Evolutionary conservation across 139 green algal species (phyloP), one percentile per base, ranked within the genome.

Genomic region (Mesostigma viride): DNA sequence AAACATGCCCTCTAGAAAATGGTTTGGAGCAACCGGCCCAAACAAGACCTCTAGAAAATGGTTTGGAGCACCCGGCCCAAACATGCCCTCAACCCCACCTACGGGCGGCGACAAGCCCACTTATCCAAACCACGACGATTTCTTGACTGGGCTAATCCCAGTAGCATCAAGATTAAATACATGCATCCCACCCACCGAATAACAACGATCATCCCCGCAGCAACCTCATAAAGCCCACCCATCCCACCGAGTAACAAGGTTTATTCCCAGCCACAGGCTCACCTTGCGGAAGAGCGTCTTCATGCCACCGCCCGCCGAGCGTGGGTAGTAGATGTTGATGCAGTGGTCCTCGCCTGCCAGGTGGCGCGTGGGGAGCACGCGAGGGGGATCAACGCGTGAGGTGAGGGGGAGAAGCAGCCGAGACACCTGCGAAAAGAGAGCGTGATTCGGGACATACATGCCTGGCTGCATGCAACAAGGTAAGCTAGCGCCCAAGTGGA

Each of bases 271-370:
- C 40, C 45, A 36, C 2, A 36, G 35, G 48, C 45, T 30, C 33
- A 77, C 71, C 80, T 99, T 98, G 44, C 93, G 81, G 73, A 96
- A 99, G 36, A 99, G 78, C 59, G 80, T 82, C 75, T 99, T 99
- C 47, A 96, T 88, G 24, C 93, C 93, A 27, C 93, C 93, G n/a
- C 92, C 93, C 83, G 95, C 94, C 40, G 80, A 86, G 79, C 91
- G 82, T 0, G 94, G 94, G 81, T 99, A 99, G 79, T 98, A 98
- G 62, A 98, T 96, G 71, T 87, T 89, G 30, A 98, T 81, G 72
- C 96, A 97, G 85, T 99, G 94, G 73, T 99, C 86, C 67, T 99
- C 91, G 5, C 86, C 91, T 77, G 71, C 64, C 67, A 31, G 34
- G n/a, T n/a, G n/a, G n/a, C n/a, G n/a, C n/a, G n/a, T n/a, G n/a